Base-by-base conservation (phyloP, 805 yeast genomes). In the Candida dajiaensis region DNA sequence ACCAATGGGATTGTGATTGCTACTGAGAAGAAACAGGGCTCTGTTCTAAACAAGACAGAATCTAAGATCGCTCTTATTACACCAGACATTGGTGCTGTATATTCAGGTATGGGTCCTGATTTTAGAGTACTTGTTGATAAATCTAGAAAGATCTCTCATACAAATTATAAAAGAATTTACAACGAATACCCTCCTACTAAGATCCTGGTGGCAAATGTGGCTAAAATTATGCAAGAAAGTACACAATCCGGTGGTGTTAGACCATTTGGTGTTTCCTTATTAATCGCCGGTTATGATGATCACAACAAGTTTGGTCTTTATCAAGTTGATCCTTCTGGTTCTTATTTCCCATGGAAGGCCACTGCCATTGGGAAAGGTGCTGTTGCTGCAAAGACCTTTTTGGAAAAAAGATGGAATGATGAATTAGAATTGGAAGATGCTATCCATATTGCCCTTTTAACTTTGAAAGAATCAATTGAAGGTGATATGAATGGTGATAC, bases 91-190 rank as follows among this genome's bases (percentile, higher is more conserved):
- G 99, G 97, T 48, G 89, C 94, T 77, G 90, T 95, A 4, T 94
- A 94, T 68, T 77, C 96, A 7, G 99, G 99, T 18, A 90, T 94
- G 98, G 98, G 98, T 22, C 99, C 99, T 20, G 99, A 94, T 66
- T 94, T 86, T 72, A 78, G 99, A 54, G 96, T 94, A 15, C 76
- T 94, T 29, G 89, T 90, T 43, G 98, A 94, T 69, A 85, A 85
- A 66, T 89, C 98, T 11, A 81, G 99, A 59, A 90, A 89, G 67
- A 82, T 86, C 49, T 87, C 97, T 39, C 98, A 94, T 66, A 83
- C 97, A 20, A 79, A 85, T 61, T 94, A 94, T 69, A 90, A 92
- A 71, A 80, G 96, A 64, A 74, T 90, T 50, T 94, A 92, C 71
- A 90, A 92, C 64, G 98, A 94, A 68, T 88, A 94, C 67, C 99